Percentiles rank a stretch among this genome's conserved stretches.
Evolutionary conservation across 2,329 filamentous ascomycete species (phyloP).

Genomic region (Trichoderma atroviride): DNA sequence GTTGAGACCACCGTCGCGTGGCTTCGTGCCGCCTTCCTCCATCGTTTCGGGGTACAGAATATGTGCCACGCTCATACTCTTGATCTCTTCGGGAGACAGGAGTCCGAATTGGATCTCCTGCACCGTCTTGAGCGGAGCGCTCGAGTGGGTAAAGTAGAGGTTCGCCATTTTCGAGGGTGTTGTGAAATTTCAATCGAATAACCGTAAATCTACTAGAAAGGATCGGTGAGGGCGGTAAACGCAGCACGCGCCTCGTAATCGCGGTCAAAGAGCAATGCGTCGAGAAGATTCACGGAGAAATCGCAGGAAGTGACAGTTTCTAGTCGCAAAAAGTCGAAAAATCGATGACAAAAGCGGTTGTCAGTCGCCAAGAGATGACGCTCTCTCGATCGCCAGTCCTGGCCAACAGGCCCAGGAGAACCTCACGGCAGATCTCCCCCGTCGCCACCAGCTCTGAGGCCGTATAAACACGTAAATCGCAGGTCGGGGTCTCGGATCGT

Average conservation of each 20-base stretch:
- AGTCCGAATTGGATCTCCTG: constrained; percentile 99
- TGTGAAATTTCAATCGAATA: constrained; percentile 21
- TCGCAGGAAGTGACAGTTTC: constrained; percentile 33
- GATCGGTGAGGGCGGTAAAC: constrained; percentile 30
- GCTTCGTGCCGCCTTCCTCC: constrained; percentile 92
- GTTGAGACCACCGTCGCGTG: constrained; percentile 88
- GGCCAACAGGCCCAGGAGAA: constrained; percentile 53
- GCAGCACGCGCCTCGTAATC: constrained; percentile 28
- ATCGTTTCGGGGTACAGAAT: constrained; percentile 99
- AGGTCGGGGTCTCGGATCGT: constrained; percentile 40
- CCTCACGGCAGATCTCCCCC: constrained; percentile 48
- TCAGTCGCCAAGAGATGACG: constrained; percentile 45
- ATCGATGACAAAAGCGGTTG: constrained; percentile 41
- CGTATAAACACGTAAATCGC: constrained; percentile 44
- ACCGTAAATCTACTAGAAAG: constrained; percentile 17
- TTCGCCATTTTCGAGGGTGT: constrained; percentile 75
- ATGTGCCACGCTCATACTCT: constrained; percentile 95
- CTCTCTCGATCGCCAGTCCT: constrained; percentile 48
- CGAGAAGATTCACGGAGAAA: constrained; percentile 31
- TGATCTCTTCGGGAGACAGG: constrained; percentile 97
- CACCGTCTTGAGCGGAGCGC: constrained; percentile 94
- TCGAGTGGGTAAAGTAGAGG: constrained; percentile 85
- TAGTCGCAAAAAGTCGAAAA: constrained; percentile 34
- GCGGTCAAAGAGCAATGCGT: constrained; percentile 27
- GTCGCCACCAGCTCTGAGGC: constrained; percentile 49